Conservation (phyloP, 2,329 filamentous ascomycete genomes). For the Lasiodiplodia hormozganensis region DNA sequence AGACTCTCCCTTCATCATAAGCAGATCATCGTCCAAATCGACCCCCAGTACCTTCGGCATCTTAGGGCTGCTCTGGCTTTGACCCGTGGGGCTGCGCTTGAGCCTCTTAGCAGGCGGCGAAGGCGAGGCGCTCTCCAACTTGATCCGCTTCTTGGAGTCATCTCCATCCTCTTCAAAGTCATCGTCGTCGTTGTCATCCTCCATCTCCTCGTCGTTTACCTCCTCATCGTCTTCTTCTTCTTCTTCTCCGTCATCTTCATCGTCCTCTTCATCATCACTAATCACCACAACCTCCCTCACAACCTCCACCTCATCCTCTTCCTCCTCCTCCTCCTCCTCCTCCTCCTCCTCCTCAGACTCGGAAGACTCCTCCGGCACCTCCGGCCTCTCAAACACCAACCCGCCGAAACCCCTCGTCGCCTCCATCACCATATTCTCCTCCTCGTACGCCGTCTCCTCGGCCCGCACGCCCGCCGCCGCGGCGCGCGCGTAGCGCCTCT, state of each 20-base stretch:
- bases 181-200: background rate
- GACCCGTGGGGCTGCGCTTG: too few species aligned
- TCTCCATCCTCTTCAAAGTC: background rate
- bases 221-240: background rate
- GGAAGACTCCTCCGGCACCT: background rate
- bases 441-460: background rate
- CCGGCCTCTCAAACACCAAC: background rate
- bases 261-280: background rate
- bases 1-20: too few species aligned
- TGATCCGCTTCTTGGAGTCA: background rate
- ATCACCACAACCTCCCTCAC: background rate
- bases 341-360: background rate
- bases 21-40: too few species aligned
- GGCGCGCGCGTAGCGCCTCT: background rate
- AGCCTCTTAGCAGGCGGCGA: too few species aligned
- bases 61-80: too few species aligned
- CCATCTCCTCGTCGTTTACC: background rate
- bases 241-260: background rate
- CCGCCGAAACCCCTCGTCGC: background rate
- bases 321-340: background rate
- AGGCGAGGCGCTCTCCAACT: background rate
- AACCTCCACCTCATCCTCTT: background rate
- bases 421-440: too few species aligned
- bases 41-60: too few species aligned
- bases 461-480: background rate